Base-by-base conservation (phyloP, 257 asterid species). In the Nicotiana otophora region DNA sequence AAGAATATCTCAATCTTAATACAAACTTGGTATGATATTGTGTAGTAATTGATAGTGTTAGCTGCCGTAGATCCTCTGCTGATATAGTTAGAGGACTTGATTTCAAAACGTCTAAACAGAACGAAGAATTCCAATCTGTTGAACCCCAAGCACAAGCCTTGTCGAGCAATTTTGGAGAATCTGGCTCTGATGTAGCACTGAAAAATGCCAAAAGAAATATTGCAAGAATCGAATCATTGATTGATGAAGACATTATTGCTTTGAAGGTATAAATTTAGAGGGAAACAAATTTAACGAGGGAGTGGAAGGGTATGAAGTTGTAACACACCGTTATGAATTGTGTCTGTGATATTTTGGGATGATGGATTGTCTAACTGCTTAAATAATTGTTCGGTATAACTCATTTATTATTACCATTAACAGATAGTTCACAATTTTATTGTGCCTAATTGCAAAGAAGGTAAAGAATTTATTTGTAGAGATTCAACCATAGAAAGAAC, bases 41-140 rank as follows among this genome's bases (percentile, higher is more conserved):
- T 15, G 12, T 42, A 8, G 11, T 14, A 23, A 23, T 23, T 23
- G 26, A 57, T n/a, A 39, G 23, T 1, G 81, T 57, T 30, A 83
- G 66, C 0, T 54, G 39, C 34, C 67, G n/a, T 26, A 78, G 7
- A 46, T 79, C 77, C 2, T 79, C 14, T 17, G 81, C 83, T 5
- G 62, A 31, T 8, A 46, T 36, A 7, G 30, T 64, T 15, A 63
- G 8, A 53, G 81, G 83, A 66, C 60, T 6, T 67, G 83, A 64
- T 20, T 46, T 78, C 65, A 83, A 58, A 8, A 83, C 34, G 11
- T 55, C 20, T 11, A 79, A 78, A 34, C 86, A 83, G 31, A 79
- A 79, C 1, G 65, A 26, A 46, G 80, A 26, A 75, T 26, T 75
- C 80, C 80, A 75, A 16, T 36, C 46, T 75, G 53, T 19, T 51